These are phyloP conservation scores for Xylariomycetidae sp. DNA, from an alignment of 2,329 filamentous ascomycete species.

Conservation along the genomic window DNA sequence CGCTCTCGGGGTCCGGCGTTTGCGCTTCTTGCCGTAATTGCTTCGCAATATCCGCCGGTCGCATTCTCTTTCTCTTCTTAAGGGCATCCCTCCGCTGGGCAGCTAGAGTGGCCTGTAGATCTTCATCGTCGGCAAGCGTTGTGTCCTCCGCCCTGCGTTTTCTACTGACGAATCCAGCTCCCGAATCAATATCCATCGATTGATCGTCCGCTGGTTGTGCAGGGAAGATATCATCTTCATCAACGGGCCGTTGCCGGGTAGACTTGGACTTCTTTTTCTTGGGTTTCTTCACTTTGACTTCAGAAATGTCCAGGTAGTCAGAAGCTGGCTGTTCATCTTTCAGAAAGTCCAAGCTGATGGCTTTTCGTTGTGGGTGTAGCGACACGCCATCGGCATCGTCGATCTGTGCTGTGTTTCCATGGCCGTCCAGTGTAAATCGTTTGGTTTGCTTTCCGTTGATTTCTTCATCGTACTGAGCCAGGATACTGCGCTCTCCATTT, in stretches of 20 bases:
- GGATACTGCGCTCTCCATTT: slow-evolving; percentile 60
- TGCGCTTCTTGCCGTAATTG: slow-evolving; percentile 66
- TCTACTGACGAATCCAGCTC: slow-evolving; percentile 40
- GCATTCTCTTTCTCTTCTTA: slow-evolving; percentile 85
- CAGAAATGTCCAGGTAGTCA: slow-evolving; percentile 82
- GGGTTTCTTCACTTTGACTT: slow-evolving; percentile 90
- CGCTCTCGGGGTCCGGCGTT: slow-evolving; percentile 45
- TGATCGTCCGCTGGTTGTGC: slow-evolving; percentile 35
- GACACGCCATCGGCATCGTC: slow-evolving; percentile 49
- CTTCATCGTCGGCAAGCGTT: slow-evolving; percentile 83
- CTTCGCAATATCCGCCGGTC: slow-evolving; percentile 81
- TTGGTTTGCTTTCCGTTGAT: slow-evolving; percentile 87
- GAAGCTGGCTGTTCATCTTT: slow-evolving; percentile 64
- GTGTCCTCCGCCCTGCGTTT: slow-evolving; percentile 64
- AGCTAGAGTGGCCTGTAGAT: slow-evolving; percentile 80
- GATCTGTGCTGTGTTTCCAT: slow-evolving; percentile 63
- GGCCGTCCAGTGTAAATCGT: slow-evolving; percentile 78
- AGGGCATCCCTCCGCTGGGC: slow-evolving; percentile 77
- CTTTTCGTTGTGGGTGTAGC: slow-evolving; percentile 61
- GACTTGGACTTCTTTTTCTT: slow-evolving; percentile 86
- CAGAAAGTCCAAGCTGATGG: slow-evolving; percentile 66
- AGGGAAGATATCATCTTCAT: slow-evolving; percentile 58
- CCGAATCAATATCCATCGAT: slow-evolving; percentile 73
- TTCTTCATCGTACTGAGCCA: slow-evolving; percentile 94
- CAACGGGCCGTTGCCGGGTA: slow-evolving; percentile 64